Conservation (phyloP, 1,284 basidiomycete species). For the Ustanciosporium gigantosporum region DNA sequence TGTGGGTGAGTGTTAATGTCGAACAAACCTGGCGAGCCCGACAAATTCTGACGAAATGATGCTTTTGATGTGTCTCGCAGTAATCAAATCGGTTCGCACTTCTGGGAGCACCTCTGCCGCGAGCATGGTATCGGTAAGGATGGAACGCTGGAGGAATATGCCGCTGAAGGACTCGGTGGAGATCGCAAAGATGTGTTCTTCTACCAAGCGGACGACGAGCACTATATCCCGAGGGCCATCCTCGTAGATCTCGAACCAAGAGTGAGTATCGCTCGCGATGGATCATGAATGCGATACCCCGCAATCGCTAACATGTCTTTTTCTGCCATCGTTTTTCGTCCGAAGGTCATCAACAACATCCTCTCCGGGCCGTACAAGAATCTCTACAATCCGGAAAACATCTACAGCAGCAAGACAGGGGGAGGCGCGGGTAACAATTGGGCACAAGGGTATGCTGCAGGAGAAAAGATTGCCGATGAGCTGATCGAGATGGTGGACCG, state of each 20-base stretch:
- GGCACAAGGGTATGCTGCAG: conserved; percentile 84
- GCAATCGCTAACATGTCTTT: not conserved
- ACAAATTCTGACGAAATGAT: not conserved
- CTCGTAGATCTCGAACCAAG: conserved; percentile 96
- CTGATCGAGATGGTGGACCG: conserved; percentile 99
- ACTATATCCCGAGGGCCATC: conserved; percentile 96
- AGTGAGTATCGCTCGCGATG: conserved; percentile 69
- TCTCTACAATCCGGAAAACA: conserved; percentile 97
- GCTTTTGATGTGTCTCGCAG: conserved; percentile 6
- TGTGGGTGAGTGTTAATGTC: conserved; percentile 39
- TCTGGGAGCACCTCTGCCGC: conserved; percentile 60
- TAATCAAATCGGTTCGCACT: conserved; percentile 60
- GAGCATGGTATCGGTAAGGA: conserved; percentile 59
- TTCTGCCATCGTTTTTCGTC: not conserved
- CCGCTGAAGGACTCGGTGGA: conserved; percentile 51
- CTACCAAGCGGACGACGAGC: conserved; percentile 99
- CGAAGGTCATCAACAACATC: conserved; percentile 95
- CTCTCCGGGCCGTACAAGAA: conserved; percentile 86
- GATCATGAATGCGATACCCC: not conserved
- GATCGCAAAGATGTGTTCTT: conserved; percentile 99
- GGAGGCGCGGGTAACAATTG: conserved; percentile 99
- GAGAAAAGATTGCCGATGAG: conserved; percentile 91
- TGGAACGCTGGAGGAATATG: conserved; percentile 58
- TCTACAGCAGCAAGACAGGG: conserved; percentile 90
- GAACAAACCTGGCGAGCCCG: not conserved